These are phyloP conservation scores for Boeremia lycopersici DNA, from an alignment of 2,329 filamentous ascomycete genomes.

Conservation along the genomic window DNA sequence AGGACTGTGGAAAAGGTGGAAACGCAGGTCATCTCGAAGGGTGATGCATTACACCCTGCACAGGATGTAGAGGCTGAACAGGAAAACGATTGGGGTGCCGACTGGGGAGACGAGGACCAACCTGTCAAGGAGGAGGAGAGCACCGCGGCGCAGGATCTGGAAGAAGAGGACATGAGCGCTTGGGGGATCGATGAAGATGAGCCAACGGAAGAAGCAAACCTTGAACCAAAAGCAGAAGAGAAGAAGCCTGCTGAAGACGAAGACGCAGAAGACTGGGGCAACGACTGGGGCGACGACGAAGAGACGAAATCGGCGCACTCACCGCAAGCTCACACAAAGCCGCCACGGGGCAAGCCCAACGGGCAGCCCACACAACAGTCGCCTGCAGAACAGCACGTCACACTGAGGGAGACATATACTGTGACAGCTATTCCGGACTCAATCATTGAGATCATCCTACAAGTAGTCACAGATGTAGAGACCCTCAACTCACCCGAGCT, in stretches of 20 bases:
- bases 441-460: slow-evolving; percentile 71
- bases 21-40: slow-evolving; percentile 75
- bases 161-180: slow-evolving; percentile 57
- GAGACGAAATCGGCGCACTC: slow-evolving; percentile 24
- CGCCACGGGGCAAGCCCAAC: slow-evolving; percentile 38
- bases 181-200: slow-evolving; percentile 55
- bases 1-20: slow-evolving; percentile 83
- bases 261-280: slow-evolving; percentile 73
- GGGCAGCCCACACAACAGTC: slow-evolving; percentile 34
- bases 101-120: slow-evolving; percentile 69
- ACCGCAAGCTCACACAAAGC: slow-evolving; percentile 24
- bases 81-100: slow-evolving; percentile 76
- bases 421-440: slow-evolving; percentile 86
- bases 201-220: slow-evolving; percentile 22
- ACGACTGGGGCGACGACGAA: slow-evolving; percentile 73
- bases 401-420: slow-evolving; percentile 82
- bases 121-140: slow-evolving; percentile 12
- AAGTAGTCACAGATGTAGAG: slow-evolving; percentile 53
- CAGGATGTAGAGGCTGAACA: slow-evolving; percentile 53
- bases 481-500: slow-evolving; percentile 60
- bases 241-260: slow-evolving; percentile 40
- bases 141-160: slow-evolving; percentile 28
- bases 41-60: slow-evolving; percentile 68
- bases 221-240: slow-evolving; percentile 44
- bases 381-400: slow-evolving; percentile 65